Percentiles rank a stretch among this genome's conserved stretches.
phyloP scores from a whole-genome alignment of 208 protist species.

The Borovskyia barvae region DNA sequence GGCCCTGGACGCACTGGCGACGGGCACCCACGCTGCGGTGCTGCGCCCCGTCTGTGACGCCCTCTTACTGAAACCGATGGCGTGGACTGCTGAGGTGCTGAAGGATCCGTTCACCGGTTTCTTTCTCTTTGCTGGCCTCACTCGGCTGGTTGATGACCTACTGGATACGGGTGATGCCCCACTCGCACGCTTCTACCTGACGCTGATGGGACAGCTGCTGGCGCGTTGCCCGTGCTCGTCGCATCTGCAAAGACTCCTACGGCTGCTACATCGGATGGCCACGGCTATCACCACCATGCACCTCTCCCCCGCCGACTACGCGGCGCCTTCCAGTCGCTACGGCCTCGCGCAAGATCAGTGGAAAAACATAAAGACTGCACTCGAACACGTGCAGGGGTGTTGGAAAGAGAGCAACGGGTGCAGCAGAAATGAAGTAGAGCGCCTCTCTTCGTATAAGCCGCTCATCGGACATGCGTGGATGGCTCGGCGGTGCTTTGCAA shows the following conservation, averaged over 20 bases:
- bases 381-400: slow-evolving; percentile 1
- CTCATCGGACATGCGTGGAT: neutral
- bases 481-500: neutral
- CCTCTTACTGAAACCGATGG: slow-evolving; percentile 18
- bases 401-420: too few species aligned
- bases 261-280: slow-evolving; percentile 35
- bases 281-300: slow-evolving; percentile 9
- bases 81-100: slow-evolving; percentile 31
- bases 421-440: too few species aligned
- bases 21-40: slow-evolving; percentile 6
- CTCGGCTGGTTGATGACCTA: slow-evolving; percentile 17
- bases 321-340: slow-evolving; percentile 1
- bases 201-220: slow-evolving; percentile 32
- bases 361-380: neutral
- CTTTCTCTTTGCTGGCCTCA: slow-evolving; percentile 32
- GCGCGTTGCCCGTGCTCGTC: slow-evolving; percentile 30
- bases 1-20: slow-evolving; percentile 26
- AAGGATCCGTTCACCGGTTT: slow-evolving; percentile 33
- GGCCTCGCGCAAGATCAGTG: slow-evolving; percentile 2
- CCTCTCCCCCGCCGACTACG: slow-evolving; percentile 3
- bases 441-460: too few species aligned
- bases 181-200: slow-evolving; percentile 55
- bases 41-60: slow-evolving; percentile 36
- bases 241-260: slow-evolving; percentile 25
- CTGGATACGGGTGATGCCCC: slow-evolving; percentile 45